Percentiles rank a stretch among this genome's conserved stretches.
Evolutionary conservation across 306 rosid species (phyloP).

Genomic region (Crotalaria pallida): DNA sequence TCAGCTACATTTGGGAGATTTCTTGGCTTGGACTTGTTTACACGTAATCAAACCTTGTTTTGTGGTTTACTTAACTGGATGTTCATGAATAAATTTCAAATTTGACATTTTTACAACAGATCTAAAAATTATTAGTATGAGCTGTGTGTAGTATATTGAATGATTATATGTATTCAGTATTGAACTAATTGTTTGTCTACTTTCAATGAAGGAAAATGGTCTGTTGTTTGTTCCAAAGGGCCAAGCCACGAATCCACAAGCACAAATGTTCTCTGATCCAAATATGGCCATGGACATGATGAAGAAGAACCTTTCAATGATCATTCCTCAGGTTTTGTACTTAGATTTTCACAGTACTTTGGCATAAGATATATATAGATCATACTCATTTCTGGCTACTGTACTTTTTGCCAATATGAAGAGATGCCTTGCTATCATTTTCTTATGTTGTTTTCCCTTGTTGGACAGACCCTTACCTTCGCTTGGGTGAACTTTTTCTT

Average conservation of each 20-base stretch:
- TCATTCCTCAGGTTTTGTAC: slow-evolving; percentile 78
- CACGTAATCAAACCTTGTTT: neutral
- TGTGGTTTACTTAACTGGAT: neutral
- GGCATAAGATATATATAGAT: slow-evolving; percentile 14
- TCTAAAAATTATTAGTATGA: neutral
- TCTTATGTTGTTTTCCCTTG: slow-evolving; percentile 20
- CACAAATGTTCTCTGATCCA: slow-evolving; percentile 98
- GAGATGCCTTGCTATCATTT: neutral
- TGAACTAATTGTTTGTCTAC: slow-evolving; percentile 16
- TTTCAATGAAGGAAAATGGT: slow-evolving; percentile 71
- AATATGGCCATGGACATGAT: slow-evolving; percentile 99
- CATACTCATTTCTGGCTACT: neutral
- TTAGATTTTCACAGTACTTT: neutral
- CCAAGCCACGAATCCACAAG: slow-evolving; percentile 83
- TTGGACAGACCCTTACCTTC: slow-evolving; percentile 89
- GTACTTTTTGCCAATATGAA: neutral
- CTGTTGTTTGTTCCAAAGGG: slow-evolving; percentile 86
- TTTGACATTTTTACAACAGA: neutral
- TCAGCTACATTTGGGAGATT: neutral
- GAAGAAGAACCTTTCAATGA: slow-evolving; percentile 99
- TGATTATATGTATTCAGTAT: neutral
- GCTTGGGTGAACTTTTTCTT: slow-evolving; percentile 99
- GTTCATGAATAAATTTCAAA: neutral
- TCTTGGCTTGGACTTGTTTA: neutral
- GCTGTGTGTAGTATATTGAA: neutral